These are phyloP conservation scores for Cruciata laevipes DNA, from an alignment of 257 asterid species.

Conservation along the genomic window DNA sequence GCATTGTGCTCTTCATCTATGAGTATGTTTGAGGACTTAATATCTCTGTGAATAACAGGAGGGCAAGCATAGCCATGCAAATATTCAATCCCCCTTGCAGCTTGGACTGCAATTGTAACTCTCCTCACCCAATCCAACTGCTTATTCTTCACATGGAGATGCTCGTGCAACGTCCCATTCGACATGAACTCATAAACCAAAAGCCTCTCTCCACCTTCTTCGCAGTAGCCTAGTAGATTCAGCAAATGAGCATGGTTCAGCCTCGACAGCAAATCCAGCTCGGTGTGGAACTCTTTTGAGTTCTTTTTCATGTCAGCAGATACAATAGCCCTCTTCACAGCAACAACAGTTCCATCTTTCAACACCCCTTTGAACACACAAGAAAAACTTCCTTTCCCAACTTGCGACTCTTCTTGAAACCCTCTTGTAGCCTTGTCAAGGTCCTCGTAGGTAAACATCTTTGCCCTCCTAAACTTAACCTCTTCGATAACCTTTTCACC, in stretches of 20 bases:
- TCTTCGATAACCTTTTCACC: constrained; percentile 58
- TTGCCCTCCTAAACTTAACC: constrained; percentile 68
- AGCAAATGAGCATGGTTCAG: constrained; percentile 83
- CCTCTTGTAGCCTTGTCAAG: constrained; percentile 68
- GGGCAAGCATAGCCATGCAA: constrained; percentile 94
- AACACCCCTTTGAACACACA: constrained; percentile 78
- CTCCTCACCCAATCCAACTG: constrained; percentile 81
- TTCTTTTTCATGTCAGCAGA: constrained; percentile 74
- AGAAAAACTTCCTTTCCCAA: constrained; percentile 88
- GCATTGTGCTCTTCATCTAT: constrained; percentile 95
- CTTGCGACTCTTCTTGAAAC: constrained; percentile 65
- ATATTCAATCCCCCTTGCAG: constrained; percentile 86
- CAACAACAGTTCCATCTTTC: constrained; percentile 68
- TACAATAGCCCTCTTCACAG: constrained; percentile 72
- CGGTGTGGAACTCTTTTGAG: constrained; percentile 74
- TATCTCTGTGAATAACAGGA: constrained; percentile 89
- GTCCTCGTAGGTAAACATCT: constrained; percentile 62
- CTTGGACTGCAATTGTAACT: constrained; percentile 86
- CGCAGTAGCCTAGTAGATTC: constrained; percentile 81
- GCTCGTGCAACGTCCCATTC: constrained; percentile 80
- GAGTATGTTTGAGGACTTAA: constrained; percentile 81
- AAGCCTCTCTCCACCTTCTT: constrained; percentile 77
- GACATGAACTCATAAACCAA: constrained; percentile 94
- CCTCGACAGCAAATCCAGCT: constrained; percentile 77
- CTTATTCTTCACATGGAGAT: constrained; percentile 55